Conservation (phyloP, 177 flowering plant genomes). For the Vitis hybrid region DNA sequence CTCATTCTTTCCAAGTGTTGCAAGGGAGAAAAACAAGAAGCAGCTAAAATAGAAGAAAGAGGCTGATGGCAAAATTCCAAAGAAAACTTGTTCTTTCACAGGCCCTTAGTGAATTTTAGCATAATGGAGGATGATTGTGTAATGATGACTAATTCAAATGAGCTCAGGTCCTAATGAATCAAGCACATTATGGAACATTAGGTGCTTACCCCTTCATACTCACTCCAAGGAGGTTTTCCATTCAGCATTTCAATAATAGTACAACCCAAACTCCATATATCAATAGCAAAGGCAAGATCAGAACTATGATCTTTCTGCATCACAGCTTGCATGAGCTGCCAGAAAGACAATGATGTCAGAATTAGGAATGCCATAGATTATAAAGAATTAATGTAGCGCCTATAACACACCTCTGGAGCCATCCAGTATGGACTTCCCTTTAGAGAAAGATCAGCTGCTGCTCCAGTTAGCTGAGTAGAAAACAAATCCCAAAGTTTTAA, state of each 20-base stretch:
- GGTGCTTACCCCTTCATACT: constrained; percentile 75
- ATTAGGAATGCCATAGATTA: not conserved
- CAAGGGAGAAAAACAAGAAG: too few species aligned
- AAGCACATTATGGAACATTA: not conserved
- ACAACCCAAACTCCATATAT: constrained; percentile 98
- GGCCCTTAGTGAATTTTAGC: too few species aligned
- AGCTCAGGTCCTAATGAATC: too few species aligned
- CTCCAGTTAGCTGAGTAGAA: constrained; percentile 66
- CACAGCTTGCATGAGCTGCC: constrained; percentile 71
- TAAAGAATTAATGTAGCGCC: not conserved
- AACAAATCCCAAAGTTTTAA: too few species aligned
- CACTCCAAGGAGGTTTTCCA: constrained; percentile 97
- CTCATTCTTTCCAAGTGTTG: too few species aligned
- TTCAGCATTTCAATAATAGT: constrained; percentile 90
- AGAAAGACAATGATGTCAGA: constrained; percentile 10
- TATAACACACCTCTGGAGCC: constrained; percentile 88
- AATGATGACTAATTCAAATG: too few species aligned
- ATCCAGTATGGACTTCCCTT: constrained; percentile 99
- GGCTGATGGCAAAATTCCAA: too few species aligned
- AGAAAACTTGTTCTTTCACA: too few species aligned
- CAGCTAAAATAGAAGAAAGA: too few species aligned
- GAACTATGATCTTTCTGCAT: constrained; percentile 47
- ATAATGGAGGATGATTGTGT: too few species aligned
- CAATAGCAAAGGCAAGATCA: constrained; percentile 76
- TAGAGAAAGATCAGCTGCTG: constrained; percentile 67